Conservation (phyloP, 2,329 filamentous ascomycete species). For the Talaromyces sp. region DNA sequence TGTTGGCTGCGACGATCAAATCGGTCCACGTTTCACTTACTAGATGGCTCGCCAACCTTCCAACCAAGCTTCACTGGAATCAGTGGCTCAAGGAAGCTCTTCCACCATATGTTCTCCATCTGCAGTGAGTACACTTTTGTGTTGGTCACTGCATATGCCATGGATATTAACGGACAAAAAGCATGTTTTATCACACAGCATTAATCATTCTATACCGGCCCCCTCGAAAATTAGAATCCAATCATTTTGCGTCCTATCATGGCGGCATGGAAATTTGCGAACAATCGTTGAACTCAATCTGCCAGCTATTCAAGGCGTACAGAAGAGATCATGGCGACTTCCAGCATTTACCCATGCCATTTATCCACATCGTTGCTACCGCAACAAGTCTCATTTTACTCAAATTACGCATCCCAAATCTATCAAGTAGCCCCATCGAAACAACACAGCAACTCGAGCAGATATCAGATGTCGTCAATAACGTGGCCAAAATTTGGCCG, state of each 20-base stretch:
- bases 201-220: constrained; percentile 8
- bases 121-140: background rate
- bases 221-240: background rate
- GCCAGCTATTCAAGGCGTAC: background rate
- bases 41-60: background rate
- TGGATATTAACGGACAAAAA: background rate
- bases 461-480: background rate
- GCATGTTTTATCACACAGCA: background rate
- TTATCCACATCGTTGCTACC: background rate
- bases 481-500: background rate
- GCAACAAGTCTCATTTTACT: constrained; percentile 1
- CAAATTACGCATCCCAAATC: background rate
- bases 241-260: background rate
- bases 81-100: background rate
- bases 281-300: background rate
- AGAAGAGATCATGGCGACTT: background rate
- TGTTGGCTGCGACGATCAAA: background rate
- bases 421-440: background rate
- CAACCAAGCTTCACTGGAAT: constrained; percentile 7
- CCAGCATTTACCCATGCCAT: background rate
- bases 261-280: background rate
- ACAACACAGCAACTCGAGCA: background rate
- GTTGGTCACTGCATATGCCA: background rate
- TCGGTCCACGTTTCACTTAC: constrained; percentile 1
- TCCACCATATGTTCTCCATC: constrained; percentile 6